Conservation (phyloP, 176 grass and related monocot genomes). For the Chrysopogon serrulatus region DNA sequence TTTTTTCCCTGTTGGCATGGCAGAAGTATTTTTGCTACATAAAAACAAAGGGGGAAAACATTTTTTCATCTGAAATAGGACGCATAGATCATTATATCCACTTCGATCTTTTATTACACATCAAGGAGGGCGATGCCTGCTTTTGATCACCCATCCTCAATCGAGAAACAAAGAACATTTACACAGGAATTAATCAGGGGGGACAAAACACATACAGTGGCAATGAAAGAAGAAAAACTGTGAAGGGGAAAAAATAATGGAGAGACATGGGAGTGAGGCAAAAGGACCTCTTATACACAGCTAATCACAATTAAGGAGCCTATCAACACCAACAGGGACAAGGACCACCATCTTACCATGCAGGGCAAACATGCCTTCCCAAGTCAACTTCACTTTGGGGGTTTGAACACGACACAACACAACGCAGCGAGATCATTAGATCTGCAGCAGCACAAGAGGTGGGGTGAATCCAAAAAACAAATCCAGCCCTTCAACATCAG, state of each 20-base stretch:
- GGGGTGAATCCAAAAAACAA: conserved; percentile 35
- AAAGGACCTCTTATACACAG: neutral
- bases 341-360: conserved; percentile 13
- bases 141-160: conserved; percentile 34
- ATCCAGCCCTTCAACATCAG: conserved; percentile 31
- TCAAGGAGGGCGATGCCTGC: conserved; percentile 7
- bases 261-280: conserved; percentile 8
- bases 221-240: neutral
- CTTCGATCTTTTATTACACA: conserved; percentile 30
- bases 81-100: conserved; percentile 31
- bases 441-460: neutral
- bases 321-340: conserved; percentile 13
- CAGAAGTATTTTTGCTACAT: neutral
- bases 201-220: neutral
- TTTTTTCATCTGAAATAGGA: neutral
- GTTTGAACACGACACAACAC: neutral
- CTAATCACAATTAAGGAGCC: conserved; percentile 21
- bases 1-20: neutral
- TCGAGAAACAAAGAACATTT: neutral
- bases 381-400: neutral
- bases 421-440: neutral
- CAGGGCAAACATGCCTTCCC: neutral
- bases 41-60: neutral
- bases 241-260: neutral
- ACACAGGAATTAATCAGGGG: neutral